Percentiles rank a stretch among this genome's conserved stretches.
phyloP scores from a whole-genome alignment of 352 stramenopile species.

The Phytopythium oedochilum region DNA sequence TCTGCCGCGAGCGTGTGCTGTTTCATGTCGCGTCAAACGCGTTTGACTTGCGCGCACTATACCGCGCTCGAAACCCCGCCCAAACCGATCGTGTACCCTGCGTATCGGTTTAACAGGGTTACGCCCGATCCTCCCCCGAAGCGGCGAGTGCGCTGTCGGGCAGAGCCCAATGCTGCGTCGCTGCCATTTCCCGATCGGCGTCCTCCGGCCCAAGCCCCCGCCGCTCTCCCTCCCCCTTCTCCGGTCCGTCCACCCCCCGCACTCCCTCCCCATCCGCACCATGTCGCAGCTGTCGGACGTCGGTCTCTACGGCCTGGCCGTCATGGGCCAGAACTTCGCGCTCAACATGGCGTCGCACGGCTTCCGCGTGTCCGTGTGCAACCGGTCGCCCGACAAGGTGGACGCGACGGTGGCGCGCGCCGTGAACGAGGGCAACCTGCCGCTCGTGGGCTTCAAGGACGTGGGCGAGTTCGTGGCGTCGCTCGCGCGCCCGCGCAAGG shows the following conservation, averaged over 20 bases:
- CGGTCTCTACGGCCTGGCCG: conserved; percentile 89
- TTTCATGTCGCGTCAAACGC: conserved; percentile 1
- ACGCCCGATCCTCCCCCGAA: background rate
- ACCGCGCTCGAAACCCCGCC: background rate
- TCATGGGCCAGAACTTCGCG: conserved; percentile 99
- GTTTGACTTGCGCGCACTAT: background rate
- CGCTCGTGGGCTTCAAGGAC: conserved; percentile 91
- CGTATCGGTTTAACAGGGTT: conserved; percentile 11
- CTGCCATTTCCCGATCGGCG: conserved; percentile 23
- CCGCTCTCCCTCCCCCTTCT: background rate
- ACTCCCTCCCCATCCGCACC: background rate
- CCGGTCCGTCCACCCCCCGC: background rate
- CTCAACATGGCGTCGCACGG: conserved; percentile 98
- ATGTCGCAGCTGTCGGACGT: conserved; percentile 80
- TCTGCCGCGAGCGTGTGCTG: too few species aligned
- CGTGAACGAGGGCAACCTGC: conserved; percentile 94
- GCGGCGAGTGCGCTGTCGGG: too few species aligned
- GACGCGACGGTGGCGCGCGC: conserved; percentile 94
- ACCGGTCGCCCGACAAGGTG: conserved; percentile 96
- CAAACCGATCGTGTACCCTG: background rate
- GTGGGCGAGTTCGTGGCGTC: conserved; percentile 91
- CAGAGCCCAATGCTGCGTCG: conserved; percentile 3
- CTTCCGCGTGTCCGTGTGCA: conserved; percentile 96
- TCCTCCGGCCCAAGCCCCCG: conserved; percentile 11
- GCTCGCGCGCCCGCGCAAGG: conserved; percentile 93